Conservation (phyloP, 2,329 filamentous ascomycete species). For the Elsinoe necatrix region DNA sequence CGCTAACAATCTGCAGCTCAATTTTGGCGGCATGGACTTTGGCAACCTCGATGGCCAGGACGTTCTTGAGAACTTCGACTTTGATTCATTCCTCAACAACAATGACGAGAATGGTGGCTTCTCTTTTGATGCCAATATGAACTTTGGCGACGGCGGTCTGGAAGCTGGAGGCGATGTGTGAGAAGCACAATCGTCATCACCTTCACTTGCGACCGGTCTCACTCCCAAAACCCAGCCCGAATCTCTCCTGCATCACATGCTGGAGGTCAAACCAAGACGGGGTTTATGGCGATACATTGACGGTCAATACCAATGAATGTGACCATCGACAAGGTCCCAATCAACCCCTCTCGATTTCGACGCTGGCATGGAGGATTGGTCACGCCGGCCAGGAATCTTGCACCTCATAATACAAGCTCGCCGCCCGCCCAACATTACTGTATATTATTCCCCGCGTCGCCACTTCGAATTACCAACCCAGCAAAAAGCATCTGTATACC, state of each 20-base stretch:
- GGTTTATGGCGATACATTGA: too few relatives aligned
- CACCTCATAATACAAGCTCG: too few relatives aligned
- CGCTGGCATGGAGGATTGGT: too few relatives aligned
- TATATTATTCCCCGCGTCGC: background rate
- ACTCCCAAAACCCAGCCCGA: too few relatives aligned
- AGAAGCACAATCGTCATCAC: background rate
- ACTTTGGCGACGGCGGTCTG: constrained; percentile 27
- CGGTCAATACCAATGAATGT: too few relatives aligned
- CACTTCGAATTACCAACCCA: background rate
- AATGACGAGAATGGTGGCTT: constrained; percentile 37
- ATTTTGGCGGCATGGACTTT: constrained; percentile 34
- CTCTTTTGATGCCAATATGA: constrained; percentile 30
- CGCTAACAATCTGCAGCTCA: constrained; percentile 24
- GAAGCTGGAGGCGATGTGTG: constrained; percentile 20
- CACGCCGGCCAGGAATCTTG: too few relatives aligned
- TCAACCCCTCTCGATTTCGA: too few relatives aligned
- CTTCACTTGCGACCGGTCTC: background rate
- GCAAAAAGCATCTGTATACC: constrained; percentile 5
- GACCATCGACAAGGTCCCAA: too few relatives aligned
- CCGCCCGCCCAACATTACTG: background rate
- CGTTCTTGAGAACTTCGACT: constrained; percentile 60
- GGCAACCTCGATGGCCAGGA: constrained; percentile 47
- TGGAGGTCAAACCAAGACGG: too few relatives aligned
- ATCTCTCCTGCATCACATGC: too few relatives aligned
- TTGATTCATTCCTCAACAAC: constrained; percentile 57